Conservation (phyloP, 768 basidiomycete species). For the Psilocybe cyanescens region DNA sequence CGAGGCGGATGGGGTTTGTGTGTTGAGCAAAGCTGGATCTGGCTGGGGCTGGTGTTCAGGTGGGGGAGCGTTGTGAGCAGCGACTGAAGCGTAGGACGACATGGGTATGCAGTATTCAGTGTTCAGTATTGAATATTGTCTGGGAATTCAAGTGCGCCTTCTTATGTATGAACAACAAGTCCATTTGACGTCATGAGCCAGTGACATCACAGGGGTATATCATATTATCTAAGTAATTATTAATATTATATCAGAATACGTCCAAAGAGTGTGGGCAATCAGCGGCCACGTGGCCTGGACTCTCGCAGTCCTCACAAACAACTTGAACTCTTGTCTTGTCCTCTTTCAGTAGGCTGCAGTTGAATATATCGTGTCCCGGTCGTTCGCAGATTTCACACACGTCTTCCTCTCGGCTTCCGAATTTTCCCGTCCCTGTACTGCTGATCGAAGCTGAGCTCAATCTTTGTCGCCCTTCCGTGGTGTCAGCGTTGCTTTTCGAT, state of each 20-base stretch:
- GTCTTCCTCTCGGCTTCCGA: constrained; percentile 19
- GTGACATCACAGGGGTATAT: constrained; percentile 30
- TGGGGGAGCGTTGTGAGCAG: constrained; percentile 60
- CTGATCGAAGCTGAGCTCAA: constrained; percentile 29
- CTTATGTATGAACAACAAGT: constrained; percentile 8
- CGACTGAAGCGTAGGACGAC: constrained; percentile 81
- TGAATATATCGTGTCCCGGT: constrained; percentile 86
- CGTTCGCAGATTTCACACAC: constrained; percentile 89
- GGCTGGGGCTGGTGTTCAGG: constrained; percentile 60
- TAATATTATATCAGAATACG: constrained; percentile 63
- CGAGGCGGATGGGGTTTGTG: constrained; percentile 40
- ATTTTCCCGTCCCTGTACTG: constrained; percentile 28
- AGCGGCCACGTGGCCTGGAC: constrained; percentile 71
- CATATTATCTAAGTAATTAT: constrained; percentile 20
- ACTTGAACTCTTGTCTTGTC: constrained; percentile 39
- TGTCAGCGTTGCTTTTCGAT: constrained; percentile 49
- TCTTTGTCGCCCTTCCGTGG: constrained; percentile 32
- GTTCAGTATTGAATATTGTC: background rate
- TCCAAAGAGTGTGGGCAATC: constrained; percentile 88
- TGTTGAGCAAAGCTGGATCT: constrained; percentile 66
- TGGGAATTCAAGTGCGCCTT: background rate
- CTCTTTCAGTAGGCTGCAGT: constrained; percentile 74
- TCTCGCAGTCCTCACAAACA: constrained; percentile 87
- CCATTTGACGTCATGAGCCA: constrained; percentile 20
- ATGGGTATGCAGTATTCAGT: constrained; percentile 35